Base-by-base conservation (phyloP, 2,329 filamentous ascomycete genomes). In the Venturiaceae sp. region DNA sequence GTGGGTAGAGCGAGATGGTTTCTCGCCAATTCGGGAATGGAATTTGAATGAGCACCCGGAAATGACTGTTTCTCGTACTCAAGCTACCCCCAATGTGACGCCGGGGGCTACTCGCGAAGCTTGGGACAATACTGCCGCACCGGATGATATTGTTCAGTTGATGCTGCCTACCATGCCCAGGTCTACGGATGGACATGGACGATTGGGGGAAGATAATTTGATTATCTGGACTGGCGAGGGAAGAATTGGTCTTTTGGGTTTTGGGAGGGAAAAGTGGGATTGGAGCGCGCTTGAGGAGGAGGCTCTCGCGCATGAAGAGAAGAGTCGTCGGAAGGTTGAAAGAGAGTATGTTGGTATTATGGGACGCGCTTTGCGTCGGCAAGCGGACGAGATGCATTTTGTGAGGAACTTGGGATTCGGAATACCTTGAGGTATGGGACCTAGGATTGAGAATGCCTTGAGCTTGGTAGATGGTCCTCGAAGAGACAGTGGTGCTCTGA, bases 1-100 rank as follows among this genome's bases (percentile, higher is more conserved):
- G 69, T 97, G 92, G 92, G 83, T 95, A 47, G 92, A 97, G 71
- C 80, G 92, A 36, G 90, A 96, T 66, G 91, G 88, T 0, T 75
- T 73, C 37, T 76, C 76, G 8, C 73, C 78, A 28, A 76, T 84
- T 5, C 74, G 82, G 14, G 73, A 74, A 0, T 80, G 80, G 69
- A 84, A 83, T 62, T 78, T 85, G 66, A 84, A 84, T 60, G 11
- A 34, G 39, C 33, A 60, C 13, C 39, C 34, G 2, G 21, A 21
- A 1, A 30, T 33, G 28, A 14, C 39, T 19, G 30, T 37, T 14
- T 34, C 57, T 28, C 28, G 28, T 11, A n/a, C 33, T 16, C 54
- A 53, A 21, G 32, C 26, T n/a, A 30, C 44, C 8, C 44, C 44
- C 5, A 50, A 30, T n/a, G 23, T 50, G 44, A 14, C 57, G 55